Conservation (phyloP, 768 basidiomycete species). For the Naganishia vaughanmartiniae region DNA sequence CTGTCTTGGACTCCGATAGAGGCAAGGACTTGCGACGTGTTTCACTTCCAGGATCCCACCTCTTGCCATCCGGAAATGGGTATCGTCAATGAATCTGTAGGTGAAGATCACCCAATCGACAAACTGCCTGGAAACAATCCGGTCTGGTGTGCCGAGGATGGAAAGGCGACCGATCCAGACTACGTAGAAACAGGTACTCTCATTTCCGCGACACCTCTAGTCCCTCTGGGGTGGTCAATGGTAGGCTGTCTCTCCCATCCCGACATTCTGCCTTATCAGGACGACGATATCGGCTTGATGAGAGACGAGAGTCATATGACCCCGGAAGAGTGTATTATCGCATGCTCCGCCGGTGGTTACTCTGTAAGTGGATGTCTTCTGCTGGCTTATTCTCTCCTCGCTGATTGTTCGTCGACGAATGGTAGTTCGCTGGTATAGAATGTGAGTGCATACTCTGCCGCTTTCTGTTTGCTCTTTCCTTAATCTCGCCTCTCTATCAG, state of each 20-base stretch:
- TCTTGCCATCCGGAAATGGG: slow-evolving; percentile 2
- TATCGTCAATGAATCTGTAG: not conserved
- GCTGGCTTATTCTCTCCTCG: not conserved
- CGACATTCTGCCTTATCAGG: not conserved
- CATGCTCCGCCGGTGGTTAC: not conserved
- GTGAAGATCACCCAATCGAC: not conserved
- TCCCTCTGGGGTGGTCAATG: slow-evolving; percentile 7
- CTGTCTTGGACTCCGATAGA: not conserved
- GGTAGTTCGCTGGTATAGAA: slow-evolving; percentile 3
- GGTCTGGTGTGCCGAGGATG: slow-evolving; percentile 9
- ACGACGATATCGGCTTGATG: not conserved
- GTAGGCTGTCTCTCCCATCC: not conserved
- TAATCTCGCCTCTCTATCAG: not conserved
- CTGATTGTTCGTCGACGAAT: not conserved
- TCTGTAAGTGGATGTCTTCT: not conserved
- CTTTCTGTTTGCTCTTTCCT: not conserved
- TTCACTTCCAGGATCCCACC: not conserved
- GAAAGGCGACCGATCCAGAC: slow-evolving; percentile 9
- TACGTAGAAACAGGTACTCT: not conserved
- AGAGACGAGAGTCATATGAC: not conserved
- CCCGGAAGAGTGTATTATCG: not conserved
- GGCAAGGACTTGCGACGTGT: slow-evolving; percentile 12
- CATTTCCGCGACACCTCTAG: slow-evolving; percentile 2
- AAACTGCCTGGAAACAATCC: slow-evolving; percentile 8
- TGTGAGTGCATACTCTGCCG: not conserved